A percentile compares a stretch with the other conserved stretches of the same genome.
Conservation (phyloP, 495 filamentous ascomycete species). For the Bathelium albidoporum region DNA sequence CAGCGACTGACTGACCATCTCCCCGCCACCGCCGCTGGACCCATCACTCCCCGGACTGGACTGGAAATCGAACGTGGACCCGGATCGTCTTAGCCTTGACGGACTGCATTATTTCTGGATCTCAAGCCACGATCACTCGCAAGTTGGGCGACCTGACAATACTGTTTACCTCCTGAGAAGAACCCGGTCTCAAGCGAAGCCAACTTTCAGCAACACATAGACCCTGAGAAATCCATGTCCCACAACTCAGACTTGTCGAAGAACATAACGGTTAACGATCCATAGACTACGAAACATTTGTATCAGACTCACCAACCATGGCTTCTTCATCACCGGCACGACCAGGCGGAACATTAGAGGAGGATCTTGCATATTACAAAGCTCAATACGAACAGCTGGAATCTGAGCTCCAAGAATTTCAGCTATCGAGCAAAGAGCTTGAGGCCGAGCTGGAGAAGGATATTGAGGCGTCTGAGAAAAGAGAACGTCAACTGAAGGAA, state of each 20-base stretch:
- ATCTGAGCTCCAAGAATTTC: constrained; percentile 86
- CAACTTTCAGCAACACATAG: background rate
- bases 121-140: background rate
- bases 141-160: background rate
- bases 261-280: no score
- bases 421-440: constrained; percentile 83
- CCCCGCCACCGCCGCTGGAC: background rate
- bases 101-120: background rate
- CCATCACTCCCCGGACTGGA: background rate
- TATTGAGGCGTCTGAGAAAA: constrained; percentile 87
- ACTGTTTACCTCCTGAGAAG: background rate
- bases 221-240: background rate
- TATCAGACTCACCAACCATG: constrained; percentile 5
- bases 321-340: constrained; percentile 27
- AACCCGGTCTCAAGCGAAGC: background rate
- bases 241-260: no score
- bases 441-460: constrained; percentile 95
- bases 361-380: constrained; percentile 87
- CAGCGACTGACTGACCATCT: background rate
- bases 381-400: constrained; percentile 88
- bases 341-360: constrained; percentile 37
- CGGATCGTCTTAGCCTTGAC: background rate
- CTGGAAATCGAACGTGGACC: background rate
- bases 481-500: constrained; percentile 72
- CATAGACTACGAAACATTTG: background rate